Evolutionary conservation across 345 rosid genomes (phyloP).

Genomic region (Fremontodendron californicum): DNA sequence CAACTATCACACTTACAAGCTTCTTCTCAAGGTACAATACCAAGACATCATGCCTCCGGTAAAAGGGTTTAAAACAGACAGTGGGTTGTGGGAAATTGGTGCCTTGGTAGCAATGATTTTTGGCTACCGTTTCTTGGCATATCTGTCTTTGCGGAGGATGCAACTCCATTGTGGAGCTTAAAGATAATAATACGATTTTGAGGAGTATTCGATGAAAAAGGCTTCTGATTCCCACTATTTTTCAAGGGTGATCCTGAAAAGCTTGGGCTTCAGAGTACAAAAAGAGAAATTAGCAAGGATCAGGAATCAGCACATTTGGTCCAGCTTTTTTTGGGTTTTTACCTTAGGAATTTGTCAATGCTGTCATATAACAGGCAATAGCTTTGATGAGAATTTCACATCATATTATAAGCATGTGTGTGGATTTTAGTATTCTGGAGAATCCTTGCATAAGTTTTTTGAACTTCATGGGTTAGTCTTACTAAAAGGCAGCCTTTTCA

Average conservation of each 20-base stretch:
- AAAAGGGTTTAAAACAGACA: constrained; percentile 43
- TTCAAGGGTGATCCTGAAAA: constrained; percentile 5
- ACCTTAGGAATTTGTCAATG: constrained; percentile 4
- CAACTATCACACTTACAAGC: constrained; percentile 85
- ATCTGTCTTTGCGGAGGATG: constrained; percentile 76
- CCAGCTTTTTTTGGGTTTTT: background rate
- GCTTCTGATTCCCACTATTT: background rate
- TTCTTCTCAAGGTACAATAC: constrained; percentile 90
- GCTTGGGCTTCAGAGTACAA: constrained; percentile 1
- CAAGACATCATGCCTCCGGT: constrained; percentile 36
- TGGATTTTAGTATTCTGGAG: constrained; percentile 4
- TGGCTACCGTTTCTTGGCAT: constrained; percentile 61
- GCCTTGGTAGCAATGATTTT: constrained; percentile 3
- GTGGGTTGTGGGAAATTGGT: background rate
- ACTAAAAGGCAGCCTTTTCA: background rate
- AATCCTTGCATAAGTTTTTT: constrained; percentile 1
- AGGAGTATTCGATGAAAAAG: background rate
- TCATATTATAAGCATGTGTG: constrained; percentile 1
- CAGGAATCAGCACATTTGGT: background rate
- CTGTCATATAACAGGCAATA: constrained; percentile 1
- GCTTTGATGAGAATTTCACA: constrained; percentile 1
- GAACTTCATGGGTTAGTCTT: constrained; percentile 4
- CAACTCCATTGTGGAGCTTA: constrained; percentile 34
- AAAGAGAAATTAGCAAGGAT: constrained; percentile 9
- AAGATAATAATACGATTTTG: background rate